Percentiles rank a stretch among this genome's conserved stretches.
phyloP scores from a whole-genome alignment of 495 filamentous ascomycete genomes.

The Podospora bellae-mahoneyi region DNA sequence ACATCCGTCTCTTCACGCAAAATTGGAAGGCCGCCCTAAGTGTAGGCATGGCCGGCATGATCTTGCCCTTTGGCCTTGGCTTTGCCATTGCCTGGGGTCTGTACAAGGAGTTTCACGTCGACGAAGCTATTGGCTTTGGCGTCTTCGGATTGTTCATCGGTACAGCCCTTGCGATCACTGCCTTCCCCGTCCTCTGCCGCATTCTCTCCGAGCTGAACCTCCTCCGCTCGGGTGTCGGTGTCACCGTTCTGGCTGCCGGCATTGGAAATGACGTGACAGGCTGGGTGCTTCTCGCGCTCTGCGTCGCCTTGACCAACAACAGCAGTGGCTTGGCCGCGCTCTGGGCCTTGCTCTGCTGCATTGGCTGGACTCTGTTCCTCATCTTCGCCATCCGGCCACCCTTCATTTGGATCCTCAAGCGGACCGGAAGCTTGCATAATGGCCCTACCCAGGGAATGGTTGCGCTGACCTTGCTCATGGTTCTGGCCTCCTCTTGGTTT shows the following conservation, averaged over 20 bases:
- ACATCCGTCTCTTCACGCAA: conserved; percentile 74
- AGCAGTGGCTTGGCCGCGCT: conserved; percentile 79
- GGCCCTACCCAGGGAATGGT: conserved; percentile 87
- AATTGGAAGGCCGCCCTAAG: conserved; percentile 84
- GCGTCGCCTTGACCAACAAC: conserved; percentile 91
- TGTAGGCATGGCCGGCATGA: conserved; percentile 84
- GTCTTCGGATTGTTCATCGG: conserved; percentile 91
- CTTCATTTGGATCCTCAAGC: conserved; percentile 71
- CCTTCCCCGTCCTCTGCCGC: conserved; percentile 92
- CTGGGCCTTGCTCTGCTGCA: conserved; percentile 74
- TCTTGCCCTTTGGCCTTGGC: conserved; percentile 67
- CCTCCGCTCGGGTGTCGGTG: conserved; percentile 76
- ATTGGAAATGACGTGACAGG: conserved; percentile 91
- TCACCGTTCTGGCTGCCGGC: conserved; percentile 88
- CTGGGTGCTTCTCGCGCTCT: conserved; percentile 91
- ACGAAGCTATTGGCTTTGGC: conserved; percentile 61
- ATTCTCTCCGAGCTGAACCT: conserved; percentile 93
- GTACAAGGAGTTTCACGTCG: conserved; percentile 72
- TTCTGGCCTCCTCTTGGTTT: conserved; percentile 85
- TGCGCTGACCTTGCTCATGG: conserved; percentile 74
- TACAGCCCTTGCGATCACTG: conserved; percentile 92
- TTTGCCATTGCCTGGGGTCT: conserved; percentile 82
- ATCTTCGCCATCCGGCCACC: conserved; percentile 69
- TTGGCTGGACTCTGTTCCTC: conserved; percentile 76
- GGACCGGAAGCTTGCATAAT: conserved; percentile 77